phyloP scores from a whole-genome alignment of 2,329 filamentous ascomycete species.

The Stemphylium vesicarium region DNA sequence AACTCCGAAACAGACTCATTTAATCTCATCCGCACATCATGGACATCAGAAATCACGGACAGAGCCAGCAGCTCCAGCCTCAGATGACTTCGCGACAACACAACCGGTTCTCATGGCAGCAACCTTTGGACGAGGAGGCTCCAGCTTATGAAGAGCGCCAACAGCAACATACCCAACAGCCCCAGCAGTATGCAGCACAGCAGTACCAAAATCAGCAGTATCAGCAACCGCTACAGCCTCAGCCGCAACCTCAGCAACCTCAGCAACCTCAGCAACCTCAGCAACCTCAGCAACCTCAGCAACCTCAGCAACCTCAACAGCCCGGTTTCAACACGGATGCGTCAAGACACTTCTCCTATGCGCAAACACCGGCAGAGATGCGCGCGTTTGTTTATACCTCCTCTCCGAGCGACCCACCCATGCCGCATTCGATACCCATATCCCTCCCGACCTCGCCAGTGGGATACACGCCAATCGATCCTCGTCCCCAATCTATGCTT shows the following conservation, averaged over 20 bases:
- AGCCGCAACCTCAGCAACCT: neutral
- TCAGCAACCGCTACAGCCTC: conserved; percentile 2
- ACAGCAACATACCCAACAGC: conserved; percentile 1
- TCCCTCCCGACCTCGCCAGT: conserved; percentile 31
- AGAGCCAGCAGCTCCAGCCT: conserved; percentile 22
- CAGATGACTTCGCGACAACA: conserved; percentile 23
- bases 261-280: conserved; percentile 18
- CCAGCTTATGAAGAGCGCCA: conserved; percentile 19
- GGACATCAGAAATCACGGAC: conserved; percentile 32
- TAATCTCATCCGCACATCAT: conserved; percentile 16
- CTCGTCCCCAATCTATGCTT: conserved; percentile 36
- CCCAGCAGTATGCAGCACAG: conserved; percentile 4
- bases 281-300: conserved; percentile 1
- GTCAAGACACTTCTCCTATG: conserved; percentile 44
- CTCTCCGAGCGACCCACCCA: conserved; percentile 33
- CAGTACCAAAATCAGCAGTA: conserved; percentile 6
- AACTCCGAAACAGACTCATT: neutral
- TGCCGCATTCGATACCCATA: conserved; percentile 27
- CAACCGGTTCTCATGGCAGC: conserved; percentile 46
- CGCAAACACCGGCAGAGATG: conserved; percentile 45
- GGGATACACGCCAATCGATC: conserved; percentile 32
- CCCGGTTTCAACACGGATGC: conserved; percentile 24
- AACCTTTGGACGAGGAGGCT: conserved; percentile 28
- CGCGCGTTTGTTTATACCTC: conserved; percentile 35
- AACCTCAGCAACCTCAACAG: conserved; percentile 15